Conservation (phyloP, 768 basidiomycete genomes). For the Scleroderma citrinum region DNA sequence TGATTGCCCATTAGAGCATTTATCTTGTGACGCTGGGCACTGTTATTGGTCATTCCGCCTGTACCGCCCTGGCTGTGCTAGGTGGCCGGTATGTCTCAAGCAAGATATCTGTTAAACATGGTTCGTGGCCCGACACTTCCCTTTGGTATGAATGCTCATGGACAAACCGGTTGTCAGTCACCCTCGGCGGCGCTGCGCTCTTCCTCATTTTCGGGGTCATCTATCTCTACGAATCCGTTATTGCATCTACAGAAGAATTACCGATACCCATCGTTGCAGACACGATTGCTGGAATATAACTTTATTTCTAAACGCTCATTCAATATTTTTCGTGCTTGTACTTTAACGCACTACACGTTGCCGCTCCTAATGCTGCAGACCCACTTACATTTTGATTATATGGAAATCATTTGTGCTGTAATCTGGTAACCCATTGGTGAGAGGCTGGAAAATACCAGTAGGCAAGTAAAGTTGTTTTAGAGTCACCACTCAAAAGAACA, state of each 20-base stretch:
- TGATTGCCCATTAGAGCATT: slow-evolving; percentile 58
- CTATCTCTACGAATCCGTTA: slow-evolving; percentile 64
- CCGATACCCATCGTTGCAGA: slow-evolving; percentile 12
- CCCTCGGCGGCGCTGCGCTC: slow-evolving; percentile 71
- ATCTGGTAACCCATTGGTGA: neutral
- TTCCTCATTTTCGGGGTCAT: slow-evolving; percentile 82
- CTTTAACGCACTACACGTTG: neutral
- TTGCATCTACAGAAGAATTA: slow-evolving; percentile 14
- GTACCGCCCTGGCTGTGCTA: slow-evolving; percentile 87
- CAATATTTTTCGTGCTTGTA: neutral
- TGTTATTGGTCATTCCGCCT: slow-evolving; percentile 78
- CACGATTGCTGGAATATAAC: slow-evolving; percentile 1
- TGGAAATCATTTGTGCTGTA: neutral
- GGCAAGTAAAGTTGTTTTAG: no score
- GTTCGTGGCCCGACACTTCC: slow-evolving; percentile 40
- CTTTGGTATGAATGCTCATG: neutral
- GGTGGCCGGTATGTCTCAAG: slow-evolving; percentile 90
- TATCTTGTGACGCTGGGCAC: slow-evolving; percentile 90
- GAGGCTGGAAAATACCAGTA: neutral
- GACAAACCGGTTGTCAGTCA: slow-evolving; percentile 46
- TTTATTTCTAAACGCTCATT: neutral
- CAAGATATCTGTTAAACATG: slow-evolving; percentile 89
- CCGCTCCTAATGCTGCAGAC: neutral
- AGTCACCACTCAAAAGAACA: no score
- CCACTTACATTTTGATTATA: neutral